A percentile compares a stretch with the other conserved stretches of the same genome.
Conservation (phyloP, 208 protist species). For the Acanthamoeba sp. region DNA sequence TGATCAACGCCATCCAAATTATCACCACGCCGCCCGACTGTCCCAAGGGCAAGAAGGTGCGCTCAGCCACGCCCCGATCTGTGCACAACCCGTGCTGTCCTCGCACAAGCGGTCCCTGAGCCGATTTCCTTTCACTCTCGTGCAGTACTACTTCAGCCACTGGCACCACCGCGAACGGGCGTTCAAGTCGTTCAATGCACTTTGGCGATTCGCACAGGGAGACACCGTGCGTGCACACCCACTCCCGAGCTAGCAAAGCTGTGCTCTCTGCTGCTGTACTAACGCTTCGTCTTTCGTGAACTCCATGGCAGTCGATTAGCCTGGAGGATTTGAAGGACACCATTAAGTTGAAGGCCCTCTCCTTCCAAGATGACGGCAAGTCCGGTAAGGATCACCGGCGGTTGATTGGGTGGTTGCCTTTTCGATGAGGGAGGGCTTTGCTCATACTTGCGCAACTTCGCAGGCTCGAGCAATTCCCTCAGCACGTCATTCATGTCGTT, state of each 20-base stretch:
- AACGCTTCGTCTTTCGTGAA: neutral
- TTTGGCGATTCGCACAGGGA: slow-evolving; percentile 38
- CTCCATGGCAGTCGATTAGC: slow-evolving; percentile 6
- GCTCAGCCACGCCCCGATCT: neutral
- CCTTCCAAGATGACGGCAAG: neutral
- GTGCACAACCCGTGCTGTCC: neutral
- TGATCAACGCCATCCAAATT: slow-evolving; percentile 71
- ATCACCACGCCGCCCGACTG: slow-evolving; percentile 9
- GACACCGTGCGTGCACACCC: neutral
- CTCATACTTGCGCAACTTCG: too few relatives aligned
- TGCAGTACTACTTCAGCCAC: slow-evolving; percentile 60
- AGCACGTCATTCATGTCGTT: neutral
- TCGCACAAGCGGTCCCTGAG: neutral
- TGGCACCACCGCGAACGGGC: slow-evolving; percentile 72
- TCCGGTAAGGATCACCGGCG: neutral
- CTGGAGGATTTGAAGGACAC: slow-evolving; percentile 63
- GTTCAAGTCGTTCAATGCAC: slow-evolving; percentile 52
- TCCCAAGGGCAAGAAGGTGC: slow-evolving; percentile 58
- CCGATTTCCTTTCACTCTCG: neutral
- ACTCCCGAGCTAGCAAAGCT: neutral
- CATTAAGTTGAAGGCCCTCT: neutral
- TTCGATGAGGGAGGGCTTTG: too few relatives aligned
- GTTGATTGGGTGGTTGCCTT: neutral
- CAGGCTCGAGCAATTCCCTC: neutral
- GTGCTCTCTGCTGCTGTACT: neutral